These are phyloP conservation scores for Backusella circina DNA, from an alignment of 192 early-diverging fungal genomes.

Conservation along the genomic window DNA sequence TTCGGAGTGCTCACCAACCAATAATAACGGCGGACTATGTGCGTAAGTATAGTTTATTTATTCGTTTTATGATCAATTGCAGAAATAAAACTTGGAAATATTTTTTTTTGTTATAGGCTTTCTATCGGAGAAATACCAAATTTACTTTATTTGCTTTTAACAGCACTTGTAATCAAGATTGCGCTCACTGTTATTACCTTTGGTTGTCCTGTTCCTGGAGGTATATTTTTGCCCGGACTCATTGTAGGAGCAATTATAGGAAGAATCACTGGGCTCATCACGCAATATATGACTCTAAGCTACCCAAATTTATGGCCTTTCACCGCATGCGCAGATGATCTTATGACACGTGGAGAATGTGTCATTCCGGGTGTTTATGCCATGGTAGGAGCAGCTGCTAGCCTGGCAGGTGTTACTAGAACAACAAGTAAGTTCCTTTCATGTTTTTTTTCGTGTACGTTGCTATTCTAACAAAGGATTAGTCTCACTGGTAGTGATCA, in stretches of 20 bases:
- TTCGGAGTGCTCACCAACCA: constrained; percentile 70
- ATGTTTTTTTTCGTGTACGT: neutral
- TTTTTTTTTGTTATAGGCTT: neutral
- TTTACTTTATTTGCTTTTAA: constrained; percentile 52
- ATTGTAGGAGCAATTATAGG: constrained; percentile 92
- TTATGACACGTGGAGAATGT: constrained; percentile 53
- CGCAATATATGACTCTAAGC: constrained; percentile 56
- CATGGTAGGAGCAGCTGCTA: constrained; percentile 89
- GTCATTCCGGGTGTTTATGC: constrained; percentile 96
- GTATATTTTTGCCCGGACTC: constrained; percentile 94
- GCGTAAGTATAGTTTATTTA: constrained; percentile 37
- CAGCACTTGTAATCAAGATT: constrained; percentile 59
- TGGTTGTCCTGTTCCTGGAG: constrained; percentile 78
- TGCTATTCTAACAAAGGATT: neutral
- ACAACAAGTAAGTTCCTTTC: constrained; percentile 54
- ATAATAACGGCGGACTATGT: constrained; percentile 53
- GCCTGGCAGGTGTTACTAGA: constrained; percentile 81
- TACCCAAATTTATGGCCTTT: constrained; percentile 69
- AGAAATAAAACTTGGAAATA: neutral
- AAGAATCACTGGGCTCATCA: constrained; percentile 81
- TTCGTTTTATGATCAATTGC: neutral
- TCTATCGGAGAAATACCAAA: constrained; percentile 37
- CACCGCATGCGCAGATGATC: constrained; percentile 70
- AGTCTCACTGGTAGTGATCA: constrained; percentile 90
- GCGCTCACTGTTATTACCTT: constrained; percentile 66